Evolutionary conservation across 2,329 filamentous ascomycete species (phyloP).

Genomic region (Amauroascus niger): DNA sequence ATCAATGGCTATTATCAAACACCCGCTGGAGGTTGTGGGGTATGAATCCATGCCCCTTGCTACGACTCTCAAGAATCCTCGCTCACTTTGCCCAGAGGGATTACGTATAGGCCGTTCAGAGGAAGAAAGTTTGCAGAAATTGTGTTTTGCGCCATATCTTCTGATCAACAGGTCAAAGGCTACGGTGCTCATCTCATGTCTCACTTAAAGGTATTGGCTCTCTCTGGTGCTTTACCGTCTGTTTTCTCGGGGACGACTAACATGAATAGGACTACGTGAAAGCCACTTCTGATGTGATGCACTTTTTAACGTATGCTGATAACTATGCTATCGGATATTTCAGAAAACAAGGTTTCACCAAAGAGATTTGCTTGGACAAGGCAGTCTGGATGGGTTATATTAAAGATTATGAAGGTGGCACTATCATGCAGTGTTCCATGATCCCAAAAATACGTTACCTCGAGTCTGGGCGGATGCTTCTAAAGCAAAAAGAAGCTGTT

Average conservation of each 20-base stretch:
- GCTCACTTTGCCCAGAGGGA: slow-evolving; percentile 53
- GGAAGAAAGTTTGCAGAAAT: slow-evolving; percentile 92
- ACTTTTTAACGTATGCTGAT: slow-evolving; percentile 96
- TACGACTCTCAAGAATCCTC: neutral
- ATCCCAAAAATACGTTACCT: slow-evolving; percentile 89
- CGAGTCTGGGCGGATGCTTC: slow-evolving; percentile 81
- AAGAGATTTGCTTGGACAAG: slow-evolving; percentile 87
- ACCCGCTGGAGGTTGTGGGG: slow-evolving; percentile 82
- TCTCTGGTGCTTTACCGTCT: neutral
- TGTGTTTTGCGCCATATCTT: slow-evolving; percentile 95
- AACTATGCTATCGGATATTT: slow-evolving; percentile 99
- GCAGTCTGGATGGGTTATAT: slow-evolving; percentile 99
- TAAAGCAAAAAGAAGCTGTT: slow-evolving; percentile 94
- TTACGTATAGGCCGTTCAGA: slow-evolving; percentile 92
- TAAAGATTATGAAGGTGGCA: slow-evolving; percentile 98
- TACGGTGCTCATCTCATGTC: slow-evolving; percentile 98
- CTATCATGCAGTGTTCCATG: slow-evolving; percentile 99
- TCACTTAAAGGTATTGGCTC: slow-evolving; percentile 62
- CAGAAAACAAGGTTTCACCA: slow-evolving; percentile 98
- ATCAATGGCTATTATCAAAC: slow-evolving; percentile 95
- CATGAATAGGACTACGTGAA: slow-evolving; percentile 72
- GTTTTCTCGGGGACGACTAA: neutral
- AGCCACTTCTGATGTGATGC: slow-evolving; percentile 92
- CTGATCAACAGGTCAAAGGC: slow-evolving; percentile 96
- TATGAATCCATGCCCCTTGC: slow-evolving; percentile 26